phyloP scores from a whole-genome alignment of 371 early-diverging fungal species.

The Basidiobolus meristosporus region DNA sequence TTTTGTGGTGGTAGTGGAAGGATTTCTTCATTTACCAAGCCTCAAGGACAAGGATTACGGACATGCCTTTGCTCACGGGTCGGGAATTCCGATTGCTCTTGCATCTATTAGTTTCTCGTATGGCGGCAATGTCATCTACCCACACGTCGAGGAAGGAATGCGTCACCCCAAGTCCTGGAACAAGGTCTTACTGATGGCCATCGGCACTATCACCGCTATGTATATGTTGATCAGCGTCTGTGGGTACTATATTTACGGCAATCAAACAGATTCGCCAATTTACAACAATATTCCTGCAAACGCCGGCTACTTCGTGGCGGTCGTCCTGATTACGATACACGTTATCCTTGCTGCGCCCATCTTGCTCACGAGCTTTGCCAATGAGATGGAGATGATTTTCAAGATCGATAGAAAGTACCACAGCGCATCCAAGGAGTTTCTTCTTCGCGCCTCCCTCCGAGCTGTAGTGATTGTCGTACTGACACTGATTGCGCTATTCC shows the following conservation, averaged over 20 bases:
- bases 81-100: slow-evolving; percentile 11
- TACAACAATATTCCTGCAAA: slow-evolving; percentile 49
- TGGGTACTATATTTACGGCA: slow-evolving; percentile 74
- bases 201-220: slow-evolving; percentile 44
- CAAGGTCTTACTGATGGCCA: slow-evolving; percentile 39
- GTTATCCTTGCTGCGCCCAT: slow-evolving; percentile 67
- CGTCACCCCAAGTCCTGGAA: slow-evolving; percentile 53
- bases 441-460: slow-evolving; percentile 33
- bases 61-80: slow-evolving; percentile 19
- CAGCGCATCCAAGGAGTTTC: slow-evolving; percentile 18
- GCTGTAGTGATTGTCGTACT: slow-evolving; percentile 25
- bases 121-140: slow-evolving; percentile 65
- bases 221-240: slow-evolving; percentile 55
- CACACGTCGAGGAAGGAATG: no score
- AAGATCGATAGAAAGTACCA: slow-evolving; percentile 15
- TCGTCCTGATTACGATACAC: slow-evolving; percentile 59
- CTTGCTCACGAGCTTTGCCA: slow-evolving; percentile 45
- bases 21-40: background rate
- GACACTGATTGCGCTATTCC: slow-evolving; percentile 30
- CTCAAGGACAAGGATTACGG: slow-evolving; percentile 9
- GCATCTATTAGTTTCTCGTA: slow-evolving; percentile 59
- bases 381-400: slow-evolving; percentile 8
- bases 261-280: slow-evolving; percentile 41
- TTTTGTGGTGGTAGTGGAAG: slow-evolving; percentile 6
- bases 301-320: slow-evolving; percentile 32